These are phyloP conservation scores for Hygrophoropsis aurantiaca DNA, from an alignment of 768 basidiomycete genomes.

Conservation along the genomic window DNA sequence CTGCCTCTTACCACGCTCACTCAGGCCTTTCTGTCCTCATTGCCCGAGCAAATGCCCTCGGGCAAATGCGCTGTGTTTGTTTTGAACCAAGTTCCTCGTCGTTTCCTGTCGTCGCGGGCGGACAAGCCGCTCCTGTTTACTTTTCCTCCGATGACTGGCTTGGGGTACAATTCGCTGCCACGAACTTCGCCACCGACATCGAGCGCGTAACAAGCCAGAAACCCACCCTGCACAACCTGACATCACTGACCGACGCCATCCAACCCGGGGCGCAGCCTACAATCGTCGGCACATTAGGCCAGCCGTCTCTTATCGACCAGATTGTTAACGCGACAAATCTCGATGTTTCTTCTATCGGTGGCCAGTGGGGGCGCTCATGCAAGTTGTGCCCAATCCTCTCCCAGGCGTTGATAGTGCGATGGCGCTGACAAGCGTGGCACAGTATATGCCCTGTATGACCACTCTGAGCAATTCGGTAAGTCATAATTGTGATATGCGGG, in stretches of 20 bases:
- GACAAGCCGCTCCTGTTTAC: constrained; percentile 48
- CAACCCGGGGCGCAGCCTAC: constrained; percentile 38
- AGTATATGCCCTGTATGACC: constrained; percentile 65
- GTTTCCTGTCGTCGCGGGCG: constrained; percentile 46
- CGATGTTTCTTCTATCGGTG: constrained; percentile 56
- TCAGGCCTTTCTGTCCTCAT: constrained; percentile 8
- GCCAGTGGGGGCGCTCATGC: constrained; percentile 64
- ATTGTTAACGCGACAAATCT: constrained; percentile 52
- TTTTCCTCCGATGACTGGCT: constrained; percentile 60
- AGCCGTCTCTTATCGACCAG: constrained; percentile 51
- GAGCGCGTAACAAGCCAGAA: constrained; percentile 54
- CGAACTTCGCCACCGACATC: constrained; percentile 53
- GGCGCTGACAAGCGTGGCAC: constrained; percentile 68
- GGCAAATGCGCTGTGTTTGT: constrained; percentile 49
- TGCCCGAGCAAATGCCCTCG: constrained; percentile 38
- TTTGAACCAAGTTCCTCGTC: constrained; percentile 33
- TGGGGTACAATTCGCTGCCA: constrained; percentile 59
- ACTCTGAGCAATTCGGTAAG: constrained; percentile 65
- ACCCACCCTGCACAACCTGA: constrained; percentile 52
- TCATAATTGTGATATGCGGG: not conserved
- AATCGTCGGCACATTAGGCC: constrained; percentile 64
- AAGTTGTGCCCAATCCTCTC: constrained; percentile 53
- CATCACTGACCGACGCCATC: constrained; percentile 24
- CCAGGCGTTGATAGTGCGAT: constrained; percentile 57
- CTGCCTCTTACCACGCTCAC: too few relatives aligned